Evolutionary conservation across 345 rosid species (phyloP).

Genomic region (Gossypium turneri): DNA sequence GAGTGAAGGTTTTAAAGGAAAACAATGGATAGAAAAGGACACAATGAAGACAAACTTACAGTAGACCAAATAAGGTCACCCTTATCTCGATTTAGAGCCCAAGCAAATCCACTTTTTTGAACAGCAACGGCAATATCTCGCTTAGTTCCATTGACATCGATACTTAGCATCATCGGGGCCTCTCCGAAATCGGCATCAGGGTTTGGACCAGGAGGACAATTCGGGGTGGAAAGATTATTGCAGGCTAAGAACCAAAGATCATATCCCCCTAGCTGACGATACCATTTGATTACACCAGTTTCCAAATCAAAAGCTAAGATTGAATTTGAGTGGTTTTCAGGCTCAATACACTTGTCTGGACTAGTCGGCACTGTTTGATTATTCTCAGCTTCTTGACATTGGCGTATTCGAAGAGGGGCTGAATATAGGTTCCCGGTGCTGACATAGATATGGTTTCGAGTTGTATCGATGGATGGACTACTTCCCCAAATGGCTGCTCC

Average conservation of each 20-base stretch:
- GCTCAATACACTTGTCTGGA: conserved; percentile 27
- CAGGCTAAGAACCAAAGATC: conserved; percentile 36
- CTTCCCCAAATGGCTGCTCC: conserved; percentile 38
- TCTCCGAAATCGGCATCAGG: conserved; percentile 37
- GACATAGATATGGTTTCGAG: conserved; percentile 27
- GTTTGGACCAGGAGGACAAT: conserved; percentile 34
- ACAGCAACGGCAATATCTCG: conserved; percentile 32
- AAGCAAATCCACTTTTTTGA: conserved; percentile 53
- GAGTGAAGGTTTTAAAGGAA: not conserved
- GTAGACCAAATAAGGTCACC: conserved; percentile 39
- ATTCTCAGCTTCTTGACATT: conserved; percentile 30
- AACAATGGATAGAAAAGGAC: not conserved
- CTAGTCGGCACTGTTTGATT: conserved; percentile 28
- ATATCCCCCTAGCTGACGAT: conserved; percentile 32
- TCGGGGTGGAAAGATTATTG: conserved; percentile 19
- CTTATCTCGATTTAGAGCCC: conserved; percentile 41
- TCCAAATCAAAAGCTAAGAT: conserved; percentile 30
- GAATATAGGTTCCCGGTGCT: conserved; percentile 39
- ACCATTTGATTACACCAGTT: conserved; percentile 28
- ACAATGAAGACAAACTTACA: conserved; percentile 22
- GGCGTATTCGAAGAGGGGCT: conserved; percentile 18
- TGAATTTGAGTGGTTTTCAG: conserved; percentile 33
- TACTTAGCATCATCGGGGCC: conserved; percentile 36
- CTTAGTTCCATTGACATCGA: conserved; percentile 17
- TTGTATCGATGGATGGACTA: conserved; percentile 31